Percentiles rank a stretch among this genome's conserved stretches.
Conservation (phyloP, 1,284 basidiomycete genomes). For the Ceratobasidium sp. region DNA sequence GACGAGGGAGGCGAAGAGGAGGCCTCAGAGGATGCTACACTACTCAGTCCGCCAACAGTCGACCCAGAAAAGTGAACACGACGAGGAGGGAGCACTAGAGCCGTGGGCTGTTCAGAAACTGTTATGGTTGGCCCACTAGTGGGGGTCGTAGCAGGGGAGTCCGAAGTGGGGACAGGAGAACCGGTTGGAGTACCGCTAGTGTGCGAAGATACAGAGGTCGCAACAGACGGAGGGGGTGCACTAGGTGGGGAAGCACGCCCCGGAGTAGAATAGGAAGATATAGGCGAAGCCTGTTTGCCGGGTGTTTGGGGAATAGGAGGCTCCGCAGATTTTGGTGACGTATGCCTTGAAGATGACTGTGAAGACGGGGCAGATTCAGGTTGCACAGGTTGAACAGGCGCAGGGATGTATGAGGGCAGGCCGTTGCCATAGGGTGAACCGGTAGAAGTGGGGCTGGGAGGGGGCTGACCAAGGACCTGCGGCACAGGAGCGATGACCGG, state of each 20-base stretch:
- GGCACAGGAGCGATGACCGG: neutral
- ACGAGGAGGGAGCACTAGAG: slow-evolving; percentile 33
- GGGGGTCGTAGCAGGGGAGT: slow-evolving; percentile 26
- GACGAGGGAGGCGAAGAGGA: slow-evolving; percentile 35
- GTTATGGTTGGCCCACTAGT: neutral
- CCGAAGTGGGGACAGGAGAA: slow-evolving; percentile 17
- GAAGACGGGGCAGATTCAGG: slow-evolving; percentile 20
- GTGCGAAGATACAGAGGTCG: slow-evolving; percentile 34
- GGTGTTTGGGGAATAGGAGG: slow-evolving; percentile 34
- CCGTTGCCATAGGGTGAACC: slow-evolving; percentile 8
- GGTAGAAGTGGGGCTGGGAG: slow-evolving; percentile 21
- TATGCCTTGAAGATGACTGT: slow-evolving; percentile 33
- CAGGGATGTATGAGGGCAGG: slow-evolving; percentile 13
- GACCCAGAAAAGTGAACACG: slow-evolving; percentile 40
- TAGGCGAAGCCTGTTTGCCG: slow-evolving; percentile 24
- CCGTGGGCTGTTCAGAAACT: slow-evolving; percentile 19
- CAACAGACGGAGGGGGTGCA: slow-evolving; percentile 13
- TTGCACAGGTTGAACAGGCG: neutral
- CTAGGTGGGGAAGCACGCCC: slow-evolving; percentile 20
- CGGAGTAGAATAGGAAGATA: slow-evolving; percentile 17
- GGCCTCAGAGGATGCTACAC: slow-evolving; percentile 21
- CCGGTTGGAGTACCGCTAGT: slow-evolving; percentile 15
- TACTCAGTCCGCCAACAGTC: slow-evolving; percentile 35
- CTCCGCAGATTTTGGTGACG: slow-evolving; percentile 34
- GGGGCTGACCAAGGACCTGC: slow-evolving; percentile 6